Evolutionary conservation across 2,329 filamentous ascomycete genomes (phyloP).

Genomic region (Diatrype stigma): DNA sequence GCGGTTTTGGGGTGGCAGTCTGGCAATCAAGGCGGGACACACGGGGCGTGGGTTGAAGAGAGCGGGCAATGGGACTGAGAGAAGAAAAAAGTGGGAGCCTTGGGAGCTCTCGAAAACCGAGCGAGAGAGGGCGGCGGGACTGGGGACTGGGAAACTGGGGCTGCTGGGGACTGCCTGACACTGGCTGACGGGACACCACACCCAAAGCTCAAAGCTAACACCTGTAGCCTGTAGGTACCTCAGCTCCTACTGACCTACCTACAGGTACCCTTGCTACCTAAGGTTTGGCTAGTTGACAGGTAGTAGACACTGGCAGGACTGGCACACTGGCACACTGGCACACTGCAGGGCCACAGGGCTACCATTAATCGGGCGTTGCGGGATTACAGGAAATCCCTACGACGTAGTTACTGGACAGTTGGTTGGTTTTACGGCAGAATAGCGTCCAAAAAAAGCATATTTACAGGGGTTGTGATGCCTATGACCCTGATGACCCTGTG

Average conservation of each 20-base stretch:
- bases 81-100: background rate
- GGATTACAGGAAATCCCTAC: background rate
- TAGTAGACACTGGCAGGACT: too few species aligned
- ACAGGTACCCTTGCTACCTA: too few species aligned
- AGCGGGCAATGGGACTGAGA: background rate
- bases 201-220: too few species aligned
- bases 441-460: background rate
- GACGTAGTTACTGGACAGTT: background rate
- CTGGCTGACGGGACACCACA: too few species aligned
- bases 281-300: too few species aligned
- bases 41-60: slow-evolving; percentile 10
- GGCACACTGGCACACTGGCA: too few species aligned
- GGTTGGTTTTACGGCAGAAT: background rate
- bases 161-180: too few species aligned
- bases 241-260: too few species aligned
- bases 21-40: slow-evolving; percentile 4
- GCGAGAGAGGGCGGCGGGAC: too few species aligned
- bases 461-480: background rate
- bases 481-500: background rate
- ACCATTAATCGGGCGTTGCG: background rate
- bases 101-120: background rate
- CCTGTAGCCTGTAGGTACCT: too few species aligned
- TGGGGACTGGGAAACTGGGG: too few species aligned
- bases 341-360: too few species aligned
- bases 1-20: slow-evolving; percentile 12